Percentiles rank a stretch among this genome's conserved stretches.
These are phyloP conservation scores for Kwoniella shandongensis DNA, from an alignment of 768 basidiomycete genomes.

Conservation along the genomic window DNA sequence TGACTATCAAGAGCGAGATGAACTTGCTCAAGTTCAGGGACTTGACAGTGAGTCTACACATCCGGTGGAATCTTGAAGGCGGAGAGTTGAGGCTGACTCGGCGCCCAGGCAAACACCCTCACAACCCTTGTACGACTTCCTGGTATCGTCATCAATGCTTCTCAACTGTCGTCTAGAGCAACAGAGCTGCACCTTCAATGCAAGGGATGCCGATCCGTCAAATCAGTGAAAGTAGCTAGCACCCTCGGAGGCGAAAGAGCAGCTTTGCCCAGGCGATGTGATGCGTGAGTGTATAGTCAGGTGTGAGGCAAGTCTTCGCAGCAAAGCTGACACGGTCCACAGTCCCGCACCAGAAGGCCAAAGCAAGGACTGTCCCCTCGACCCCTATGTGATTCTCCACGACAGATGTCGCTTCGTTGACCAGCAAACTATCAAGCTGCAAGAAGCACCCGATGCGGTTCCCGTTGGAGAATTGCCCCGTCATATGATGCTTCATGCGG, in stretches of 20 bases:
- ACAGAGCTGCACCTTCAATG: constrained; percentile 91
- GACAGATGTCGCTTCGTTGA: constrained; percentile 92
- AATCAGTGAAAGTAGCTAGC: constrained; percentile 76
- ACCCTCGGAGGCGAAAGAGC: constrained; percentile 85
- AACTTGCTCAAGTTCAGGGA: constrained; percentile 93
- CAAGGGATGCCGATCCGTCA: constrained; percentile 78
- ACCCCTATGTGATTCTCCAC: constrained; percentile 94
- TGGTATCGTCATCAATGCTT: constrained; percentile 96
- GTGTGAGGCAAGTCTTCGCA: no score
- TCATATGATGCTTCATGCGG: constrained; percentile 88
- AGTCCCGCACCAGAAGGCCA: constrained; percentile 70
- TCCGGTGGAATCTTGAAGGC: neutral
- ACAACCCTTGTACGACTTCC: constrained; percentile 95
- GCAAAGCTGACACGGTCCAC: neutral
- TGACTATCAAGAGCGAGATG: constrained; percentile 82
- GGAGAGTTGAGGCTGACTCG: neutral
- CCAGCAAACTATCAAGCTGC: constrained; percentile 92
- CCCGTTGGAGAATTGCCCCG: constrained; percentile 96
- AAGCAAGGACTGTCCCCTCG: constrained; percentile 90
- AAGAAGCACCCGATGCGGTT: constrained; percentile 99
- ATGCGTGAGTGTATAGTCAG: constrained; percentile 63
- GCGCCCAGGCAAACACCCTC: constrained; percentile 70
- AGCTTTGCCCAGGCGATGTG: constrained; percentile 80
- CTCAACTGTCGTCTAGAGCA: constrained; percentile 86
- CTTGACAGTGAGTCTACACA: constrained; percentile 63